A percentile compares a stretch with the other conserved stretches of the same genome.
Conservation (phyloP, 257 asterid species). For the Primulina tabacum region DNA sequence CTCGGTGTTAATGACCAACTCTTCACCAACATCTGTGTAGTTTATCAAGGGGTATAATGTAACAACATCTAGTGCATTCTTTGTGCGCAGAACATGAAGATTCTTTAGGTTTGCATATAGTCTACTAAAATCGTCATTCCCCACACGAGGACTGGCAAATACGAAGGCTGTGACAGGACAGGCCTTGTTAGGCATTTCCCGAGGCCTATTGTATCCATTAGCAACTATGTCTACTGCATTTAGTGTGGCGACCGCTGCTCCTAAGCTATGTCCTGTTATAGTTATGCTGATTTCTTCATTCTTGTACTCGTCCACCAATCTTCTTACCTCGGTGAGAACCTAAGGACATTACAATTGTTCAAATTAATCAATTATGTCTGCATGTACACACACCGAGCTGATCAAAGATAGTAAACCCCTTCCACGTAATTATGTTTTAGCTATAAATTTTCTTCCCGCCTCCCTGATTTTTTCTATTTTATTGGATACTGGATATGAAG, state of each 20-base stretch:
- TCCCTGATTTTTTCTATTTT: too few species aligned
- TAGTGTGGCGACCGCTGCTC: slow-evolving; percentile 67
- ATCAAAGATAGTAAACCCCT: too few species aligned
- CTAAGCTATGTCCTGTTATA: slow-evolving; percentile 77
- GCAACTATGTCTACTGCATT: slow-evolving; percentile 60
- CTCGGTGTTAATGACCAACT: slow-evolving; percentile 48
- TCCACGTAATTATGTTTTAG: too few species aligned
- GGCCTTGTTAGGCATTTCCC: slow-evolving; percentile 32
- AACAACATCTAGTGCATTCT: slow-evolving; percentile 54
- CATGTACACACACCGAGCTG: too few species aligned
- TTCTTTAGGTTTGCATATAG: slow-evolving; percentile 19
- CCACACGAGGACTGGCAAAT: slow-evolving; percentile 74
- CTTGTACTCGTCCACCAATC: slow-evolving; percentile 61
- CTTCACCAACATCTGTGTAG: slow-evolving; percentile 64
- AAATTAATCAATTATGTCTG: background rate
- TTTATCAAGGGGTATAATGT: slow-evolving; percentile 48
- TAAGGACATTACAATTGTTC: slow-evolving; percentile 20
- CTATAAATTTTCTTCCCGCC: too few species aligned
- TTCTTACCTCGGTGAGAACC: slow-evolving; percentile 60
- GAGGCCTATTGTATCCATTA: slow-evolving; percentile 51
- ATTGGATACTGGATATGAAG: too few species aligned
- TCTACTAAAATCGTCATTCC: slow-evolving; percentile 40
- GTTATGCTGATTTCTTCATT: slow-evolving; percentile 70
- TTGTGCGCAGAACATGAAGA: slow-evolving; percentile 43
- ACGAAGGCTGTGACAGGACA: slow-evolving; percentile 65